Conservation (phyloP, 257 asterid species). For the Thymus quinquecostatus region DNA sequence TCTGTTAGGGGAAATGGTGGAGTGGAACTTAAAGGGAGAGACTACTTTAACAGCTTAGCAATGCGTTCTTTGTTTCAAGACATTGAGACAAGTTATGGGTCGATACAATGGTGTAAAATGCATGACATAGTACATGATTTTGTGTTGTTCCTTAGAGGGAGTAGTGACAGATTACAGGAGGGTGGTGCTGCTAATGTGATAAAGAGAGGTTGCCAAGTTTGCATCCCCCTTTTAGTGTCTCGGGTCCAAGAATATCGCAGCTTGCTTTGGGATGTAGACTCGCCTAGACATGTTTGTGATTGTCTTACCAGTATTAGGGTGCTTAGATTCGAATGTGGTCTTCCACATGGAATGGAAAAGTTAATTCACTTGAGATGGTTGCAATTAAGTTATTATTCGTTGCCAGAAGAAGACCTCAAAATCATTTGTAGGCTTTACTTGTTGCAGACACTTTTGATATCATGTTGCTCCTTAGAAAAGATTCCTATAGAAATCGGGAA, state of each 20-base stretch:
- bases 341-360: conserved; percentile 26
- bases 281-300: background rate
- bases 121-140: conserved; percentile 11
- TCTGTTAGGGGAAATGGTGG: too few species aligned
- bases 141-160: background rate
- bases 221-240: background rate
- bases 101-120: background rate
- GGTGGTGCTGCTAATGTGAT: background rate
- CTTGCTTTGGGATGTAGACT: background rate
- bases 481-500: too few species aligned
- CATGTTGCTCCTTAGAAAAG: too few species aligned
- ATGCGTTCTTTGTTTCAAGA: too few species aligned
- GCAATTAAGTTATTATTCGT: conserved; percentile 1
- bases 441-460: background rate
- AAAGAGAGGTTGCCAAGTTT: background rate
- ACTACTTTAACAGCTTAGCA: too few species aligned
- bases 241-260: background rate
- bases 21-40: too few species aligned
- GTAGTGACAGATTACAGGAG: background rate
- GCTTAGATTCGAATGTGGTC: background rate
- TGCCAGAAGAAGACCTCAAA: background rate
- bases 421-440: conserved; percentile 12
- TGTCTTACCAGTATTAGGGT: background rate
- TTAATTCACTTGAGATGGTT: conserved; percentile 37
- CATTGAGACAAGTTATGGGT: background rate